phyloP scores from a whole-genome alignment of 306 rosid species.

The Pterocarpus santalinus region DNA sequence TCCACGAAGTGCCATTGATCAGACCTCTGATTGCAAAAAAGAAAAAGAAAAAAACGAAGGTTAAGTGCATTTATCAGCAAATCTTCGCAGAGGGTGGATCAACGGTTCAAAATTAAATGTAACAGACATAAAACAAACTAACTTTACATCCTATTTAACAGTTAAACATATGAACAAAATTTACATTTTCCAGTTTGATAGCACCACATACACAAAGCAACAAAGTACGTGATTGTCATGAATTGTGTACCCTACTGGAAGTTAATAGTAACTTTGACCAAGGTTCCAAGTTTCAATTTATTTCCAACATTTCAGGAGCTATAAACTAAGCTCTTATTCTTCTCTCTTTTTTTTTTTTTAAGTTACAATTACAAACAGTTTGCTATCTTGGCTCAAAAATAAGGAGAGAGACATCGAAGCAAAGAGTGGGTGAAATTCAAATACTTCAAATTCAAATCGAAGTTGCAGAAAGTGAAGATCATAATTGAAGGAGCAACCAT shows the following conservation, averaged over 20 bases:
- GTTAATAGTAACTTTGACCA: constrained; percentile 2
- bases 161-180: not conserved
- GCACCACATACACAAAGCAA: not conserved
- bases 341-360: not conserved
- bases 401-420: constrained; percentile 1
- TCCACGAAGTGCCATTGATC: constrained; percentile 72
- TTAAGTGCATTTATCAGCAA: constrained; percentile 27
- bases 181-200: not conserved
- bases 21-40: constrained; percentile 42
- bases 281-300: constrained; percentile 7
- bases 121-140: constrained; percentile 32
- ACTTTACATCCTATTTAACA: constrained; percentile 1
- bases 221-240: constrained; percentile 6
- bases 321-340: constrained; percentile 20
- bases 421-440: constrained; percentile 27
- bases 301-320: constrained; percentile 41
- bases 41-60: constrained; percentile 3
- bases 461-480: constrained; percentile 14
- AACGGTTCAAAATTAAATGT: constrained; percentile 26
- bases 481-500: constrained; percentile 16
- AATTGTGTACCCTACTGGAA: not conserved
- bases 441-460: not conserved
- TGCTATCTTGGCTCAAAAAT: not conserved
- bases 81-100: constrained; percentile 17
- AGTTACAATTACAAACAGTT: not conserved